Evolutionary conservation across 768 basidiomycete genomes (phyloP).

Genomic region (Fomitopsis serialis): DNA sequence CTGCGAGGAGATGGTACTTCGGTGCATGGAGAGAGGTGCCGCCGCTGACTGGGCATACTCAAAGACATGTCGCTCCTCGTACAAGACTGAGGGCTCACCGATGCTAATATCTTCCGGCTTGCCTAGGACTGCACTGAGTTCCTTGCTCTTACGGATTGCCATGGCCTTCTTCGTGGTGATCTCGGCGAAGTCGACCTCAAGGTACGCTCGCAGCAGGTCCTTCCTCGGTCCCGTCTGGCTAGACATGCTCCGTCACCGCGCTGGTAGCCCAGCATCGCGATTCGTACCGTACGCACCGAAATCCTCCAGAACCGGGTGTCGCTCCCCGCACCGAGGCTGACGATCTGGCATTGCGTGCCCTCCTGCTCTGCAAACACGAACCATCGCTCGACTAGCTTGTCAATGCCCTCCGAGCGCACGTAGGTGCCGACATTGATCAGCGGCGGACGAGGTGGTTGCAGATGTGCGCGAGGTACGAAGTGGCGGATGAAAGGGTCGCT

Average conservation of each 20-base stretch:
- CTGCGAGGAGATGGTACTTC: slow-evolving; percentile 67
- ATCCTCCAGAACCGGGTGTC: slow-evolving; percentile 95
- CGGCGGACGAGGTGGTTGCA: slow-evolving; percentile 62
- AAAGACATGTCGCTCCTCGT: background rate
- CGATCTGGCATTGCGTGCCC: slow-evolving; percentile 66
- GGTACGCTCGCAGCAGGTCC: slow-evolving; percentile 50
- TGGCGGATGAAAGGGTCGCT: slow-evolving; percentile 65
- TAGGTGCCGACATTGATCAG: slow-evolving; percentile 96
- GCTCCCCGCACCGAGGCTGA: slow-evolving; percentile 94
- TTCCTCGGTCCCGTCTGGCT: slow-evolving; percentile 51
- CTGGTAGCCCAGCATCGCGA: background rate
- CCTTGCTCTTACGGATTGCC: slow-evolving; percentile 65
- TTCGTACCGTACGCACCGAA: slow-evolving; percentile 46
- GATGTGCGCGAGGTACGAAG: slow-evolving; percentile 61
- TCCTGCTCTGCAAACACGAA: slow-evolving; percentile 38
- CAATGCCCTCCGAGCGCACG: slow-evolving; percentile 77
- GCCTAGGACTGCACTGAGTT: slow-evolving; percentile 48
- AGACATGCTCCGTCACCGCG: background rate
- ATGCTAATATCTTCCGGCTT: slow-evolving; percentile 35
- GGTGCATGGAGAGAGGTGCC: slow-evolving; percentile 52
- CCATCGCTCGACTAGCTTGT: slow-evolving; percentile 67
- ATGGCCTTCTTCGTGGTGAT: slow-evolving; percentile 80
- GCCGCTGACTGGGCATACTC: slow-evolving; percentile 41
- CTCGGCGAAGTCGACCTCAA: slow-evolving; percentile 91
- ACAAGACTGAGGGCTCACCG: slow-evolving; percentile 27